Percentiles rank a stretch among this genome's conserved stretches.
These are phyloP conservation scores for Suillus variegatus DNA, from an alignment of 768 basidiomycete species.

Conservation along the genomic window DNA sequence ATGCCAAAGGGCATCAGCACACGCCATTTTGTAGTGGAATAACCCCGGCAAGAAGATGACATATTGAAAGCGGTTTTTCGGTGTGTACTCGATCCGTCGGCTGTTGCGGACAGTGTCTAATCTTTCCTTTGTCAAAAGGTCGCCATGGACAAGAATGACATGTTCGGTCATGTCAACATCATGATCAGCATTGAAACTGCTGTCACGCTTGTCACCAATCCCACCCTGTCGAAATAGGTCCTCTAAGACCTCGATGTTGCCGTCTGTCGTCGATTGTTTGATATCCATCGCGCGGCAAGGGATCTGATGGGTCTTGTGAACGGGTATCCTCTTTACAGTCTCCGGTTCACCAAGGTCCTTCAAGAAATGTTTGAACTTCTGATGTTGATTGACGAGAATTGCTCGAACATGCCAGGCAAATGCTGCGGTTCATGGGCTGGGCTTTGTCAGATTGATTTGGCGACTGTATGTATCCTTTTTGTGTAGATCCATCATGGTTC, in stretches of 20 bases:
- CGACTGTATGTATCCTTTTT: constrained; percentile 4
- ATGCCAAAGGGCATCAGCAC: constrained; percentile 24
- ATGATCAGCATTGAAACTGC: neutral
- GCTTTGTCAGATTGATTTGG: neutral
- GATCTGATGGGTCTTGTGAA: neutral
- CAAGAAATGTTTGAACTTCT: neutral
- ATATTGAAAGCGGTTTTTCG: constrained; percentile 31
- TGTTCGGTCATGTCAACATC: constrained; percentile 12
- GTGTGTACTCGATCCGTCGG: constrained; percentile 29
- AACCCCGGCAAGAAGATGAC: constrained; percentile 35
- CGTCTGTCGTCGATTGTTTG: constrained; percentile 21
- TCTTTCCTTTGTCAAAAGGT: constrained; percentile 24
- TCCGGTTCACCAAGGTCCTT: neutral
- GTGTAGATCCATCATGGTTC: neutral
- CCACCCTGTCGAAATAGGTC: constrained; percentile 11
- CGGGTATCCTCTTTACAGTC: neutral
- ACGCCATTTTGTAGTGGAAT: constrained; percentile 38
- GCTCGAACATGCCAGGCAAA: neutral
- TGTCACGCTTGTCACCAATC: neutral
- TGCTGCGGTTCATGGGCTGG: neutral
- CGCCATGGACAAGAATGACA: constrained; percentile 24
- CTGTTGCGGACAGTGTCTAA: constrained; percentile 14
- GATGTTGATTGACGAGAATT: neutral
- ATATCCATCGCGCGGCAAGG: constrained; percentile 20
- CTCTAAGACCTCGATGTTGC: constrained; percentile 22